These are phyloP conservation scores for Diutina scorzettiae DNA, from an alignment of 1,139 yeast genomes.

Conservation along the genomic window DNA sequence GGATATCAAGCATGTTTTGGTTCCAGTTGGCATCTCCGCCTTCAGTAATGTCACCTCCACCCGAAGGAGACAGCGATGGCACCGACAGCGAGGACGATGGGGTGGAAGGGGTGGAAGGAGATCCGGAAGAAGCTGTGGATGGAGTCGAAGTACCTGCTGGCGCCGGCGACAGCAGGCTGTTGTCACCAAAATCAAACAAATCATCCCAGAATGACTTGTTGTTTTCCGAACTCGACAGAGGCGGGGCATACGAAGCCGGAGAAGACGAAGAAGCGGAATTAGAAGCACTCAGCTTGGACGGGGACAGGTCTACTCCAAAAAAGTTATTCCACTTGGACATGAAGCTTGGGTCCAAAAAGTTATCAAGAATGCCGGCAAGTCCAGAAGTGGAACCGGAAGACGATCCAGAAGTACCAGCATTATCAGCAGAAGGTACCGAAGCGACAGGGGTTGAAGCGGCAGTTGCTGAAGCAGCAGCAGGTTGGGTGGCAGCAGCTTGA, in stretches of 20 bases:
- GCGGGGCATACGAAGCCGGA: not conserved
- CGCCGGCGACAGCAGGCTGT: not conserved
- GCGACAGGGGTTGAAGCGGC: not conserved
- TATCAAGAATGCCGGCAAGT: not conserved
- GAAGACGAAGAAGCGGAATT: not conserved
- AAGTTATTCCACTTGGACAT: not conserved
- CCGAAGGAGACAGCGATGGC: not conserved
- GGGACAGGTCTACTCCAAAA: not conserved
- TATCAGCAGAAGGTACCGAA: not conserved
- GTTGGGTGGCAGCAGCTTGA: not conserved
- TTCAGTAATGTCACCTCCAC: not conserved
- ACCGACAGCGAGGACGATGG: not conserved
- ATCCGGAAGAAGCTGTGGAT: not conserved
- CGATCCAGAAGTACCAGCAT: not conserved
- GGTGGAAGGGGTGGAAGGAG: not conserved
- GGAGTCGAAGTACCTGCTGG: not conserved
- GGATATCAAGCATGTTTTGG: constrained; percentile 15
- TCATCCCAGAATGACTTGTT: constrained; percentile 3
- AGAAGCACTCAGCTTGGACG: not conserved
- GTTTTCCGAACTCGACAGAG: not conserved
- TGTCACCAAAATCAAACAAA: constrained; percentile 2
- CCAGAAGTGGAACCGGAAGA: constrained; percentile 1
- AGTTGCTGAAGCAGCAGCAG: not conserved
- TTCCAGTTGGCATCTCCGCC: constrained; percentile 16
- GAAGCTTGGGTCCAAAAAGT: constrained; percentile 2